Evolutionary conservation across 164 flowering plant species (phyloP).

Genomic region (Umbilicus rupestris): DNA sequence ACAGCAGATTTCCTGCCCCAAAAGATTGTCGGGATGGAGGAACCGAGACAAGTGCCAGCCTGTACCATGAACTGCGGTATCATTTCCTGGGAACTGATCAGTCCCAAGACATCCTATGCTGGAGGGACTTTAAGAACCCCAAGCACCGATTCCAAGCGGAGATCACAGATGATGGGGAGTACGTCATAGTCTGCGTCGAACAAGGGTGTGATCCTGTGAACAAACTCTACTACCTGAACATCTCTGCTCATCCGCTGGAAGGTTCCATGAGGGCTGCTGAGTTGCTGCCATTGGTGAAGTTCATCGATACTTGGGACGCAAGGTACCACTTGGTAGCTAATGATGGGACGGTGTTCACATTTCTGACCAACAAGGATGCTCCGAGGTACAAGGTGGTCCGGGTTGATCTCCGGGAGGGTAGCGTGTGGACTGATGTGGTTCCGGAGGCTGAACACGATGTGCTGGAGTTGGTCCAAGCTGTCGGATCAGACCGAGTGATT

Average conservation of each 20-base stretch:
- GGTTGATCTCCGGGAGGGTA: constrained; percentile 72
- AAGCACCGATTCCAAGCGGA: constrained; percentile 33
- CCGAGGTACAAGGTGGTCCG: constrained; percentile 79
- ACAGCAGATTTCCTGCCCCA: constrained; percentile 86
- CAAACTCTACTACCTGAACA: constrained; percentile 78
- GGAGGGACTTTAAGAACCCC: constrained; percentile 80
- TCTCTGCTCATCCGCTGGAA: constrained; percentile 60
- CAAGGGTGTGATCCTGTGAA: constrained; percentile 83
- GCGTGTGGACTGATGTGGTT: constrained; percentile 64
- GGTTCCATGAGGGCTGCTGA: constrained; percentile 28
- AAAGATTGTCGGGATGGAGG: constrained; percentile 70
- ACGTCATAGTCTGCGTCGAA: constrained; percentile 45
- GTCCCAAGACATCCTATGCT: constrained; percentile 84
- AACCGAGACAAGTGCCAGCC: constrained; percentile 70
- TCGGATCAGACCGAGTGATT: constrained; percentile 55
- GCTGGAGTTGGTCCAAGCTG: constrained; percentile 69
- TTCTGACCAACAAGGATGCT: constrained; percentile 85
- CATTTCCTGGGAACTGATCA: constrained; percentile 89
- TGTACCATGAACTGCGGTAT: constrained; percentile 68
- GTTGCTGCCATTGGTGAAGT: constrained; percentile 56
- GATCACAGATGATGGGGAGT: constrained; percentile 91
- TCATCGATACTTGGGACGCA: constrained; percentile 80
- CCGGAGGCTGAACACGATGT: constrained; percentile 70
- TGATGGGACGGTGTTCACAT: constrained; percentile 73
- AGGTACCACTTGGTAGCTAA: constrained; percentile 58